Evolutionary conservation across 163 green algal species (phyloP).

Genomic region (Chlorella variabilis): DNA sequence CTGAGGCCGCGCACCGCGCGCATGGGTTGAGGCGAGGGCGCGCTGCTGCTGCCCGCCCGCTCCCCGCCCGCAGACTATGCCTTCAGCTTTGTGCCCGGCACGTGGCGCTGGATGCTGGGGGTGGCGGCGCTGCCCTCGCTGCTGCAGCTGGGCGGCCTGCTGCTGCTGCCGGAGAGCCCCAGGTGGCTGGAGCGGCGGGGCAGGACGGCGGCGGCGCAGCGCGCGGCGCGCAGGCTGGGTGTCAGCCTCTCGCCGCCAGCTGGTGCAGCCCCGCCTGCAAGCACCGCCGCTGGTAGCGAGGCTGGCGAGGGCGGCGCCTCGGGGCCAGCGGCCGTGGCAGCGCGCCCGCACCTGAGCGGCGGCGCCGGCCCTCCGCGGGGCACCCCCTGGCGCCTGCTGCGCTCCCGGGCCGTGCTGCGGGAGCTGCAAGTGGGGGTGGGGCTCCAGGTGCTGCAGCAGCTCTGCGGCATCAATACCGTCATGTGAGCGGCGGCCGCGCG

Average conservation of each 20-base stretch:
- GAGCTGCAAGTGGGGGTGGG: constrained; percentile 58
- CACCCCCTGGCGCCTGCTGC: constrained; percentile 25
- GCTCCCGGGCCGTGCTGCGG: not conserved
- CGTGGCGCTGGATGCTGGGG: constrained; percentile 83
- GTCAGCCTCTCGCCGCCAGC: no score
- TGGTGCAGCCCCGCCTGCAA: no score
- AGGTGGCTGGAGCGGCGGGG: constrained; percentile 50
- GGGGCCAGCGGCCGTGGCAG: not conserved
- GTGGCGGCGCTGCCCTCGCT: constrained; percentile 66
- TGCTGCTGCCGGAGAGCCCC: constrained; percentile 72
- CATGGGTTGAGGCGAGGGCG: no score
- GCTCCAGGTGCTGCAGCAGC: constrained; percentile 78
- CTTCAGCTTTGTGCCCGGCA: constrained; percentile 66
- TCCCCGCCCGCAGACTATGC: constrained; percentile 53
- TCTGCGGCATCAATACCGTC: constrained; percentile 81
- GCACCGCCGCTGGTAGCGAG: not conserved
- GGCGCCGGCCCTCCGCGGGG: not conserved
- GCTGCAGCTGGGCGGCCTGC: constrained; percentile 60
- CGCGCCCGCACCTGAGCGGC: no score
- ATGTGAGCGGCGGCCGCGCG: constrained; percentile 45
- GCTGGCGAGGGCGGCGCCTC: not conserved
- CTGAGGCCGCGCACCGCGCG: no score
- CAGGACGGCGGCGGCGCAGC: constrained; percentile 30
- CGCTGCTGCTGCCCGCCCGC: not conserved
- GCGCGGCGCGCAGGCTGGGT: constrained; percentile 15